These are phyloP conservation scores for Zea luxurians DNA, from an alignment of 176 grass and related monocot species.

Conservation along the genomic window DNA sequence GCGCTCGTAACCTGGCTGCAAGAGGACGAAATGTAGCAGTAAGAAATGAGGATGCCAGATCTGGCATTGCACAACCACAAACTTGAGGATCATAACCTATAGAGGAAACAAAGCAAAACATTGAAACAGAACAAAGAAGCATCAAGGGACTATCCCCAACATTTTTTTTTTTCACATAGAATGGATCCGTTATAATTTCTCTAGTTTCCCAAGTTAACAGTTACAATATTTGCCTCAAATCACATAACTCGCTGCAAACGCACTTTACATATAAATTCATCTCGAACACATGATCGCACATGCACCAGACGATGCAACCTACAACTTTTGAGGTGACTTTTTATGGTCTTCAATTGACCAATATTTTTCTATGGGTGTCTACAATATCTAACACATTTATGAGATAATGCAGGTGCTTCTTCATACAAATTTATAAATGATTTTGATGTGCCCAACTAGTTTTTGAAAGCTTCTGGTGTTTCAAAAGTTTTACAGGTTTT, in stretches of 20 bases:
- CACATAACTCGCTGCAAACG: not conserved
- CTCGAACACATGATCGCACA: not conserved
- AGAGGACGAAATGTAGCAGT: not conserved
- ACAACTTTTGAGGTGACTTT: not conserved
- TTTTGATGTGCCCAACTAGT: not conserved
- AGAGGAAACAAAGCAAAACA: not conserved
- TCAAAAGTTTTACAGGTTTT: not conserved
- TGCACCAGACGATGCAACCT: not conserved
- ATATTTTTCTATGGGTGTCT: not conserved
- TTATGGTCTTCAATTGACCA: not conserved
- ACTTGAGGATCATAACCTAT: not conserved
- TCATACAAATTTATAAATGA: not conserved
- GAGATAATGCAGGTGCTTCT: not conserved
- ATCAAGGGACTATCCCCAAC: not conserved
- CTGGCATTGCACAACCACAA: not conserved
- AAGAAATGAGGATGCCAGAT: conserved; percentile 7
- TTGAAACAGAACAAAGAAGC: not conserved
- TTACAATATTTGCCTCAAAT: not conserved
- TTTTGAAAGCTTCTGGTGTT: not conserved
- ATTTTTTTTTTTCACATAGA: too few relatives aligned
- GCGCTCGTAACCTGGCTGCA: conserved; percentile 71
- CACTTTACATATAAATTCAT: not conserved
- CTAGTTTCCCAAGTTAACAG: not conserved
- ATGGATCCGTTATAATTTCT: not conserved
- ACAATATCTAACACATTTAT: not conserved